These are phyloP conservation scores for Daldinia bambusicola DNA, from an alignment of 495 filamentous ascomycete species.

Conservation along the genomic window DNA sequence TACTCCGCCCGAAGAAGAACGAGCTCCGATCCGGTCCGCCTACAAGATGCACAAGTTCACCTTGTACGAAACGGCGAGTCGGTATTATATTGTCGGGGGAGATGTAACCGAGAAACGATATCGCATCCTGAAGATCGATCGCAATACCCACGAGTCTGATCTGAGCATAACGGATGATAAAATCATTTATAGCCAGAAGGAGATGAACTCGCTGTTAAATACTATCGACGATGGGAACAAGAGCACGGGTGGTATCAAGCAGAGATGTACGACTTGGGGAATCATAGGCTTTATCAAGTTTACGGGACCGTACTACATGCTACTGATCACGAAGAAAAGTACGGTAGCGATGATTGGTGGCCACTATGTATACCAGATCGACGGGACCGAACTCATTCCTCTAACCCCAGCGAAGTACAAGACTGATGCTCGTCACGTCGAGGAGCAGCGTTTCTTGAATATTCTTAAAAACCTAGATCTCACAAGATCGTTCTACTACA, in stretches of 20 bases:
- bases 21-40: conserved; percentile 72
- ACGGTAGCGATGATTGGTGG: conserved; percentile 96
- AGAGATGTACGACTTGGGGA: conserved; percentile 92
- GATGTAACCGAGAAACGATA: conserved; percentile 89
- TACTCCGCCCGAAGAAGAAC: conserved; percentile 59
- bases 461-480: conserved; percentile 93
- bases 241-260: conserved; percentile 86
- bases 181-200: conserved; percentile 89
- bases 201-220: conserved; percentile 92
- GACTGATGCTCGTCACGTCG: conserved; percentile 79
- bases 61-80: conserved; percentile 89
- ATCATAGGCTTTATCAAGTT: conserved; percentile 94
- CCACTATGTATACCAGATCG: conserved; percentile 94
- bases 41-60: conserved; percentile 95
- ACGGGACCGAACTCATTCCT: conserved; percentile 93
- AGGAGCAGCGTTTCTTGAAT: conserved; percentile 87
- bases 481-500: conserved; percentile 94
- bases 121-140: conserved; percentile 92
- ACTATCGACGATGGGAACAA: conserved; percentile 97
- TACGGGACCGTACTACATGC: conserved; percentile 97
- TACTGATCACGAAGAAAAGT: conserved; percentile 93
- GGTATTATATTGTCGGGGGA: conserved; percentile 93
- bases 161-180: conserved; percentile 91
- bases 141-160: conserved; percentile 82
- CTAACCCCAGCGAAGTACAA: conserved; percentile 78